Conservation (phyloP, 495 filamentous ascomycete genomes). For the Immersiella caudata region DNA sequence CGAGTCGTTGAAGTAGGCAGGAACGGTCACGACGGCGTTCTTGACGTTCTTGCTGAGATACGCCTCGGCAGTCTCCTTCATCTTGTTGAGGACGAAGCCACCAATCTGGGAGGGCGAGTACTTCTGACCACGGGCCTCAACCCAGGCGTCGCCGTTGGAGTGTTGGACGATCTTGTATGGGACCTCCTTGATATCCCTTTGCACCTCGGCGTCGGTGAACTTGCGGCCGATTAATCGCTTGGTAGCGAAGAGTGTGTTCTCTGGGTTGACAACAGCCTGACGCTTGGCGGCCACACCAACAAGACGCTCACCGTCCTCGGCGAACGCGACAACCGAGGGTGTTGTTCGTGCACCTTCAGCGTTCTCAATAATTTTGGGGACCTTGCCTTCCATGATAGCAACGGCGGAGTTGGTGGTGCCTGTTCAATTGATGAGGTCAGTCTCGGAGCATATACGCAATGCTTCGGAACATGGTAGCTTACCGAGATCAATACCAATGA, state of each 20-base stretch:
- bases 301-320: conserved; percentile 93
- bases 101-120: conserved; percentile 99
- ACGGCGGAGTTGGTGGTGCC: conserved; percentile 99
- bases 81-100: conserved; percentile 95
- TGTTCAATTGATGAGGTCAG: conserved; percentile 41
- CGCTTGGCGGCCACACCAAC: conserved; percentile 99
- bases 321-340: conserved; percentile 95
- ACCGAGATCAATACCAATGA: conserved; percentile 99
- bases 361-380: conserved; percentile 96
- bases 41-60: conserved; percentile 87
- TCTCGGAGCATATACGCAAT: neutral
- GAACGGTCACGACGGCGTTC: conserved; percentile 95
- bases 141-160: conserved; percentile 97
- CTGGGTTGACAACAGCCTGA: conserved; percentile 98
- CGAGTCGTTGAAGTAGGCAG: conserved; percentile 97
- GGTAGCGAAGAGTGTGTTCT: conserved; percentile 98
- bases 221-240: conserved; percentile 99
- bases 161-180: conserved; percentile 99
- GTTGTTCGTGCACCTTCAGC: conserved; percentile 86
- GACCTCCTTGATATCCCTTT: conserved; percentile 97
- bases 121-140: conserved; percentile 91
- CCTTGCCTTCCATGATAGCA: conserved; percentile 95
- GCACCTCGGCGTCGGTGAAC: conserved; percentile 93
- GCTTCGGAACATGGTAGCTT: conserved; percentile 43
- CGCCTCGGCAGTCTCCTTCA: conserved; percentile 96